Evolutionary conservation across 164 flowering plant species (phyloP).

Genomic region (Chloranthus sessilifolius): DNA sequence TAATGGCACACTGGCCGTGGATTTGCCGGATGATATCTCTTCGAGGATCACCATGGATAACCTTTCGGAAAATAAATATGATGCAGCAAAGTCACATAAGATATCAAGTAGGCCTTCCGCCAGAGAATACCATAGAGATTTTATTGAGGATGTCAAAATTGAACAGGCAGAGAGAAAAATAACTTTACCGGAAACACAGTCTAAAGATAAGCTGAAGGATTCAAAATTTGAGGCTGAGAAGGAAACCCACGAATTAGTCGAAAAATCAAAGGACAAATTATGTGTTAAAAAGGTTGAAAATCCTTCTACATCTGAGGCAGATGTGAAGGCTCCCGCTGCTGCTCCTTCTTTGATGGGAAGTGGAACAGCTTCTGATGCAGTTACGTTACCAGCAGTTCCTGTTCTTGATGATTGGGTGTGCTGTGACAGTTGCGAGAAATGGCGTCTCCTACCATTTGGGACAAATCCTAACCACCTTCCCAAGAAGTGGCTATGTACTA

Average conservation of each 20-base stretch:
- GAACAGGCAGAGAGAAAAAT: conserved; percentile 15
- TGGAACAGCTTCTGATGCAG: conserved; percentile 12
- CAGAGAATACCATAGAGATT: conserved; percentile 12
- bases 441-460: conserved; percentile 90
- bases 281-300: conserved; percentile 30
- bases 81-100: conserved; percentile 6
- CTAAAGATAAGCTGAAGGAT: conserved; percentile 22
- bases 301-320: conserved; percentile 4
- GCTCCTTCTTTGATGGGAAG: background rate
- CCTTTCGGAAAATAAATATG: conserved; percentile 21
- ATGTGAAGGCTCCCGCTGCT: conserved; percentile 6
- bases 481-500: conserved; percentile 87
- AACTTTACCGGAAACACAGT: conserved; percentile 7
- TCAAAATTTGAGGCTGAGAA: conserved; percentile 29
- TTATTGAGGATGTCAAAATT: conserved; percentile 10
- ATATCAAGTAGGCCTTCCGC: conserved; percentile 11
- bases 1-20: conserved; percentile 14
- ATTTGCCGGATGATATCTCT: conserved; percentile 23
- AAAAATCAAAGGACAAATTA: conserved; percentile 29
- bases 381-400: conserved; percentile 32
- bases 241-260: conserved; percentile 13
- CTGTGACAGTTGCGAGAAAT: conserved; percentile 79
- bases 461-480: conserved; percentile 54
- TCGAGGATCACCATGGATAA: conserved; percentile 14
- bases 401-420: conserved; percentile 68